These are phyloP conservation scores for Talaromyces proteolyticus DNA, from an alignment of 495 filamentous ascomycete species.

Conservation along the genomic window DNA sequence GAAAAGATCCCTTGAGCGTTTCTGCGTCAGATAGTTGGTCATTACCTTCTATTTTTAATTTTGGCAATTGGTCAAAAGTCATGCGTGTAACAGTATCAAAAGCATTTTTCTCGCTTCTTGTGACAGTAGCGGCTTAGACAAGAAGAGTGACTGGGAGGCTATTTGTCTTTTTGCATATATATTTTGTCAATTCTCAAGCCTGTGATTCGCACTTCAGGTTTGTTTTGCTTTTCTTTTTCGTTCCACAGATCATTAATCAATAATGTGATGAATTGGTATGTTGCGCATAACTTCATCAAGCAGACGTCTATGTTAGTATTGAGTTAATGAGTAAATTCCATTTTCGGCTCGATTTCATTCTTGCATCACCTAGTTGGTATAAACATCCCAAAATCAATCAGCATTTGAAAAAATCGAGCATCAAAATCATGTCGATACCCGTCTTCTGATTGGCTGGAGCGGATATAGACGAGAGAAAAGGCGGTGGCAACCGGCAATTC, in stretches of 20 bases:
- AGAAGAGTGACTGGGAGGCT: background rate
- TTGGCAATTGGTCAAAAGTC: background rate
- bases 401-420: too few relatives aligned
- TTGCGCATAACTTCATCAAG: too few relatives aligned
- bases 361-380: too few relatives aligned
- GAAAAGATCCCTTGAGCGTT: background rate
- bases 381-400: too few relatives aligned
- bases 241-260: background rate
- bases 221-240: background rate
- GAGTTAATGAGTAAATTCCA: too few relatives aligned
- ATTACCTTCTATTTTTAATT: background rate
- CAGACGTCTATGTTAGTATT: background rate
- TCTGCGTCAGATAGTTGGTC: background rate
- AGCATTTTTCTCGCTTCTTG: background rate
- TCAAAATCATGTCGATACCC: too few relatives aligned
- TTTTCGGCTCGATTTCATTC: too few relatives aligned
- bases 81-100: background rate
- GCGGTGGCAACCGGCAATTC: background rate
- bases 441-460: background rate
- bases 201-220: background rate
- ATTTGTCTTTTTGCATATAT: background rate
- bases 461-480: background rate
- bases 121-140: background rate
- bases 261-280: background rate
- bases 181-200: background rate